A percentile compares a stretch with the other conserved stretches of the same genome.
phyloP scores from a whole-genome alignment of 768 basidiomycete genomes.

The Pulveroboletus sp. region DNA sequence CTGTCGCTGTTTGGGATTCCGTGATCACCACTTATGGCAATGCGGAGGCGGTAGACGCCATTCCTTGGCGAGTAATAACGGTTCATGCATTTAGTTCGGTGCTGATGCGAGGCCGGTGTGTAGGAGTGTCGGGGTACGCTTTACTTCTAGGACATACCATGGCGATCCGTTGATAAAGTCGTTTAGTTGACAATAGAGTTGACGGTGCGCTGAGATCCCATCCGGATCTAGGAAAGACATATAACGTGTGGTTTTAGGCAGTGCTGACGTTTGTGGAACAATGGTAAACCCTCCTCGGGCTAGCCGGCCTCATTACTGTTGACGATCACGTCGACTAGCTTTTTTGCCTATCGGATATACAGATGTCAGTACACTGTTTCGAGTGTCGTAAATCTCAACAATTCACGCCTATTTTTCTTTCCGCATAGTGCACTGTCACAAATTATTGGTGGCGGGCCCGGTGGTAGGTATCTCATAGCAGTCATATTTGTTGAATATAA shows the following conservation, averaged over 20 bases:
- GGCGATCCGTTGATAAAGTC: neutral
- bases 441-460: conserved; percentile 9
- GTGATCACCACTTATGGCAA: conserved; percentile 20
- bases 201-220: conserved; percentile 11
- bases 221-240: neutral
- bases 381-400: neutral
- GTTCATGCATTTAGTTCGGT: neutral
- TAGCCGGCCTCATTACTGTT: neutral
- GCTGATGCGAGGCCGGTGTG: neutral
- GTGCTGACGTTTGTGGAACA: conserved; percentile 24
- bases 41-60: conserved; percentile 2
- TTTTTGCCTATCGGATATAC: conserved; percentile 25
- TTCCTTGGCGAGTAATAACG: conserved; percentile 19
- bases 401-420: neutral
- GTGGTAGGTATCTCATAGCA: conserved; percentile 10
- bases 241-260: conserved; percentile 11
- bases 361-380: conserved; percentile 8
- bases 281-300: conserved; percentile 1
- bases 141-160: neutral
- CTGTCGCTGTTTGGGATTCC: conserved; percentile 22
- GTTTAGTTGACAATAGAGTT: conserved; percentile 17
- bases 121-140: conserved; percentile 25
- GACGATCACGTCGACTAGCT: conserved; percentile 8
- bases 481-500: neutral
- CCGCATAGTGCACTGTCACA: conserved; percentile 13